Conservation (phyloP, 352 stramenopile species). For the Phytophthora macrochlamydospora region DNA sequence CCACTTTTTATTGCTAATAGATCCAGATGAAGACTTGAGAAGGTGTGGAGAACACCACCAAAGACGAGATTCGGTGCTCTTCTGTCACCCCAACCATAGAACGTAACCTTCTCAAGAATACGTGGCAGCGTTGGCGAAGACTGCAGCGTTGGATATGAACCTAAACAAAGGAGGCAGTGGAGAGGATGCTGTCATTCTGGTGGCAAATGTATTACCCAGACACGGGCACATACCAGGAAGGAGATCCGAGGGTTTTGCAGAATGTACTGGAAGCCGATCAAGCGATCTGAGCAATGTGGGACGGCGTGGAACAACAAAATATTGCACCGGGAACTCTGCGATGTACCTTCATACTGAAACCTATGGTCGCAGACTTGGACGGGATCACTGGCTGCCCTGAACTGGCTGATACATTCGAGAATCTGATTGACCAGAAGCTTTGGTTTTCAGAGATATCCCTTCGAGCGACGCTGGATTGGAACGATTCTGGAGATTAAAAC, state of each 20-base stretch:
- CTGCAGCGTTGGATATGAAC: background rate
- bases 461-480: background rate
- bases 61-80: background rate
- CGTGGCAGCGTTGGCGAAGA: background rate
- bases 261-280: background rate
- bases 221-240: background rate
- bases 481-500: background rate
- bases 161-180: background rate
- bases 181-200: background rate
- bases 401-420: background rate
- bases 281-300: background rate
- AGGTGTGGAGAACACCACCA: background rate
- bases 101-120: background rate
- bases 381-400: background rate
- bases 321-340: background rate
- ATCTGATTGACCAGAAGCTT: background rate
- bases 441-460: background rate
- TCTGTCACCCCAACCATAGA: background rate
- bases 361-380: background rate
- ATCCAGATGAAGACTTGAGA: background rate
- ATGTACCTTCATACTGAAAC: background rate
- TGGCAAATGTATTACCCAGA: background rate
- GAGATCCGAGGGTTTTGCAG: background rate
- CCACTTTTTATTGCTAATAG: conserved; percentile 4
- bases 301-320: background rate